Base-by-base conservation (phyloP, 179 eudicot species). In the Patellifolia procumbens region DNA sequence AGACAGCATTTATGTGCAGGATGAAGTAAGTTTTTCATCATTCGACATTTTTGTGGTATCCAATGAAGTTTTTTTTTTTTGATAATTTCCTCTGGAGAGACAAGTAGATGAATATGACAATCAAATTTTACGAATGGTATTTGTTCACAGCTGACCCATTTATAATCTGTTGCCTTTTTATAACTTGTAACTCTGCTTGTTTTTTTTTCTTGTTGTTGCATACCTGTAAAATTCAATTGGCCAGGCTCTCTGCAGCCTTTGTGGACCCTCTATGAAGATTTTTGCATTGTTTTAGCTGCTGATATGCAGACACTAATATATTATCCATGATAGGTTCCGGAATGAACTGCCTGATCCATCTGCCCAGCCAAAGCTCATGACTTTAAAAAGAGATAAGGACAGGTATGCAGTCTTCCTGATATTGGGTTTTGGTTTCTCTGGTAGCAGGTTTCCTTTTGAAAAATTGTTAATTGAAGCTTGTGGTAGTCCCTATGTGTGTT, bases 341-440 rank as follows among this genome's bases (percentile, higher is more conserved):
- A 92, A 94, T 85, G 97, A 91, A 85, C 87, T 94, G 70, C 98
- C 98, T 79, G 98, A 94, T 83, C 92, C 93, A 60, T 84, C 91
- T 48, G 92, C 94, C 49, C 97, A 92, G 77, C 89, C 88, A 67
- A 94, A 94, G 91, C 89, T 94, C 72, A 78, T 92, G 90, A 71
- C 88, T 59, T 60, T 88, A 53, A 88, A 79, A 61, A 85, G 91
- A 79, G 97, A 94, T 70, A 88, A 86, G 80, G 98, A 94, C 73
- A 84, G 96, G 98, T 94, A 86, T 80, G 85, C 74, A 17, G 13
- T 74, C 70, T 13, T 63, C 63, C 67, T 26, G 26, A 11, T 58
- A 20, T 31, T 26, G 34, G 17, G 34, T 15, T 56, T 42, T 22
- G 56, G 68, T 55, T 68, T 52, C 16, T 17, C 31, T 20, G 13